Conservation (phyloP, 169 alveolate species). For the Plasmodium gallinaceum region DNA sequence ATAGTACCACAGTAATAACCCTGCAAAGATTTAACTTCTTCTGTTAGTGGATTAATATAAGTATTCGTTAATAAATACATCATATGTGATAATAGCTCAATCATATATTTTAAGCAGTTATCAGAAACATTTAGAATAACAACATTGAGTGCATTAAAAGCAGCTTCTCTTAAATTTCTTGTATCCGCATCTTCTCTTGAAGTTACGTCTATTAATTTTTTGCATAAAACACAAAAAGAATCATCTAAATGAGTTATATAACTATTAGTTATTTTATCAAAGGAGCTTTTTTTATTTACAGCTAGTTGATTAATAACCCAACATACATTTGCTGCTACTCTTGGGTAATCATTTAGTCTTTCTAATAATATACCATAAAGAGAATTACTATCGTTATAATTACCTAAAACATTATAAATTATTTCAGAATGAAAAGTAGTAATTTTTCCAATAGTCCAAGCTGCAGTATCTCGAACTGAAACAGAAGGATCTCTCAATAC, state of each 20-base stretch:
- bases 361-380: constrained; percentile 81
- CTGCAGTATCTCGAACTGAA: constrained; percentile 95
- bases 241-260: constrained; percentile 77
- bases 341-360: constrained; percentile 84
- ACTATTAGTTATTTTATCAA: constrained; percentile 51
- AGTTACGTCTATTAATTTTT: constrained; percentile 81
- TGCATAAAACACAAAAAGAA: constrained; percentile 82
- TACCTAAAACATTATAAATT: constrained; percentile 87
- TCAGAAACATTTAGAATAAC: constrained; percentile 82
- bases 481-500: constrained; percentile 91
- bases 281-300: constrained; percentile 74
- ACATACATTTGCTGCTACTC: constrained; percentile 88
- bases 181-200: constrained; percentile 84
- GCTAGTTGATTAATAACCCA: constrained; percentile 85
- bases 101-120: constrained; percentile 78
- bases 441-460: constrained; percentile 94
- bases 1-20: constrained; percentile 83
- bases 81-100: constrained; percentile 81
- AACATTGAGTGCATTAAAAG: constrained; percentile 81
- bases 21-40: constrained; percentile 75
- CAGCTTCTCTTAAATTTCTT: constrained; percentile 82
- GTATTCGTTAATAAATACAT: constrained; percentile 77
- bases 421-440: constrained; percentile 91
- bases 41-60: constrained; percentile 74
- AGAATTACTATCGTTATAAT: constrained; percentile 80